Conservation (phyloP, 495 filamentous ascomycete species). For the Clavariopsis aquatica region DNA sequence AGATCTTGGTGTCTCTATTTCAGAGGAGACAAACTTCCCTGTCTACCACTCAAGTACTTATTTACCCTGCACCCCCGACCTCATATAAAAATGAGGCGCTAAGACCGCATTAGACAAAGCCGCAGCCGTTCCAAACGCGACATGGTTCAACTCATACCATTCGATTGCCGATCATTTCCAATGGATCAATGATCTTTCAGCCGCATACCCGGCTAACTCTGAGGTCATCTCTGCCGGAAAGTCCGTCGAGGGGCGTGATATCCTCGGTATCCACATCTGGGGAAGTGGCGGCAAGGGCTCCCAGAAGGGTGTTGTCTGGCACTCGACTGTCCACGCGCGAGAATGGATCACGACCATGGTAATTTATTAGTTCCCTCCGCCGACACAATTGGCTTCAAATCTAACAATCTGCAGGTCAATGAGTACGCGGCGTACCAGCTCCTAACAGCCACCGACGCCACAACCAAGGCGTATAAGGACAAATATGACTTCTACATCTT, state of each 20-base stretch:
- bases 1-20: constrained; percentile 50
- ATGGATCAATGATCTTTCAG: constrained; percentile 55
- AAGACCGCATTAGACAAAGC: constrained; percentile 17
- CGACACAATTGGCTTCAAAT: too few relatives aligned
- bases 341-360: constrained; percentile 63
- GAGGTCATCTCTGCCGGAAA: constrained; percentile 56
- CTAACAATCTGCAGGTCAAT: constrained; percentile 37
- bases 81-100: constrained; percentile 18
- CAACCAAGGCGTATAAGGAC: constrained; percentile 51
- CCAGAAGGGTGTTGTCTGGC: constrained; percentile 61
- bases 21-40: constrained; percentile 42
- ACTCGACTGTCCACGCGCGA: constrained; percentile 64
- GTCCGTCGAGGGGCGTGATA: constrained; percentile 53
- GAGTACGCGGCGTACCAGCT: constrained; percentile 61
- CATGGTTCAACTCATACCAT: constrained; percentile 63
- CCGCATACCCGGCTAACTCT: constrained; percentile 52
- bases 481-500: constrained; percentile 66
- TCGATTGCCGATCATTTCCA: constrained; percentile 56
- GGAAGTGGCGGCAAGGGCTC: constrained; percentile 55
- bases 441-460: constrained; percentile 47
- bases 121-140: constrained; percentile 34
- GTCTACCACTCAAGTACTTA: constrained; percentile 32
- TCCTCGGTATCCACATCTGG: constrained; percentile 63
- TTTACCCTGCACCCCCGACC: constrained; percentile 12
- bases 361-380: too few relatives aligned